A percentile compares a stretch with the other conserved stretches of the same genome.
Evolutionary conservation across 805 yeast genomes (phyloP).

Genomic region (Hagleromyces aurorensis): DNA sequence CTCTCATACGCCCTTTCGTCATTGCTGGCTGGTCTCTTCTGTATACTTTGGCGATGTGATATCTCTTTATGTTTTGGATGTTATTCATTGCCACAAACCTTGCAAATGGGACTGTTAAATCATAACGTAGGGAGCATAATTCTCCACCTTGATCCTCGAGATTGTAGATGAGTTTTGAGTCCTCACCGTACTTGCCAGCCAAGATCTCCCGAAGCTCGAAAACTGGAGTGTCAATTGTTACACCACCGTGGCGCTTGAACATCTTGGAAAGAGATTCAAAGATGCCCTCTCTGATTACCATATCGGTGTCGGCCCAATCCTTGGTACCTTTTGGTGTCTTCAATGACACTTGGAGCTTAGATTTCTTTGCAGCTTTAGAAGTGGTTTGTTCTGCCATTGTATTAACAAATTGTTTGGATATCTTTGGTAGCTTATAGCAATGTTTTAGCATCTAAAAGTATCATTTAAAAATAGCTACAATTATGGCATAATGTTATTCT

Average conservation of each 20-base stretch:
- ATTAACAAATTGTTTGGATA: constrained; percentile 4
- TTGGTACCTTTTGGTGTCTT: constrained; percentile 97
- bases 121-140: constrained; percentile 88
- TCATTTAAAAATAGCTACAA: too few relatives aligned
- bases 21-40: constrained; percentile 99
- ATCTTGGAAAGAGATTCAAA: constrained; percentile 63
- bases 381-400: constrained; percentile 16
- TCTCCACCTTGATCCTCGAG: constrained; percentile 99
- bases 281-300: constrained; percentile 87
- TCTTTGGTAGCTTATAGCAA: too few relatives aligned
- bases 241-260: constrained; percentile 96
- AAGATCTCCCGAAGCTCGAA: constrained; percentile 92
- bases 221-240: constrained; percentile 96
- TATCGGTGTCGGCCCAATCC: constrained; percentile 98
- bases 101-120: constrained; percentile 97
- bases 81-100: constrained; percentile 95
- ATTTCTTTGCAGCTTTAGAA: constrained; percentile 29
- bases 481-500: too few relatives aligned
- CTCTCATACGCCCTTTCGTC: constrained; percentile 99
- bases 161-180: constrained; percentile 91
- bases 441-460: too few relatives aligned
- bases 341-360: constrained; percentile 59
- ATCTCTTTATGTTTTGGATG: constrained; percentile 81
- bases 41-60: constrained; percentile 96
- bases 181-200: constrained; percentile 98